Evolutionary conservation across 768 basidiomycete species (phyloP).

Genomic region (Serendipita sp.): DNA sequence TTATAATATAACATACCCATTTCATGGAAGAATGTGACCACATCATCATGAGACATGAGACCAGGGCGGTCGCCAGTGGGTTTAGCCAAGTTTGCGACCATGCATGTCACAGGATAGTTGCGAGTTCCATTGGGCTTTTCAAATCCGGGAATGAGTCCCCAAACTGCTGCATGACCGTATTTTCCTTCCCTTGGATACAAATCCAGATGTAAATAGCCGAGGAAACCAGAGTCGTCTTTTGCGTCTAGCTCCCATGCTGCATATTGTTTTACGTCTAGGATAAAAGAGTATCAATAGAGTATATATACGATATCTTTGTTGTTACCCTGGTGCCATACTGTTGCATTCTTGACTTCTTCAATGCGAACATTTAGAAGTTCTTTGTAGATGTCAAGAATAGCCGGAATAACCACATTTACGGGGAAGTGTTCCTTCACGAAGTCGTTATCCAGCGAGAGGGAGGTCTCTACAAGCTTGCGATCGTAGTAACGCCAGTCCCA

Average conservation of each 20-base stretch:
- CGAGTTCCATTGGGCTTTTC: slow-evolving; percentile 35
- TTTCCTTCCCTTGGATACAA: slow-evolving; percentile 70
- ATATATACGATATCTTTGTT: not conserved
- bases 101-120: slow-evolving; percentile 58
- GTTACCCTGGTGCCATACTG: slow-evolving; percentile 67
- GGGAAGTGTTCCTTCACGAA: slow-evolving; percentile 83
- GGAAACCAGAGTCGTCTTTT: slow-evolving; percentile 49
- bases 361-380: slow-evolving; percentile 52
- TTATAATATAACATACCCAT: not conserved
- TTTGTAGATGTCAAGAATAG: slow-evolving; percentile 73
- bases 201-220: slow-evolving; percentile 80
- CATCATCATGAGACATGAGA: slow-evolving; percentile 73
- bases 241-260: slow-evolving; percentile 71
- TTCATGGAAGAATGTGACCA: slow-evolving; percentile 85
- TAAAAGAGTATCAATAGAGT: not conserved
- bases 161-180: slow-evolving; percentile 78
- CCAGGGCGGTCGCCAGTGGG: slow-evolving; percentile 65
- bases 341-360: slow-evolving; percentile 29
- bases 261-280: slow-evolving; percentile 62
- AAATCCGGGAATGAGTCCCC: slow-evolving; percentile 56
- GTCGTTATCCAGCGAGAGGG: slow-evolving; percentile 54
- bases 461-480: slow-evolving; percentile 46
- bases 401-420: slow-evolving; percentile 63
- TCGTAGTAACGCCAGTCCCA: slow-evolving; percentile 78
- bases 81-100: slow-evolving; percentile 87